A percentile compares a stretch with the other conserved stretches of the same genome.
Evolutionary conservation across 805 yeast species (phyloP).

Genomic region (Wickerhamomyces subpelliculosus): DNA sequence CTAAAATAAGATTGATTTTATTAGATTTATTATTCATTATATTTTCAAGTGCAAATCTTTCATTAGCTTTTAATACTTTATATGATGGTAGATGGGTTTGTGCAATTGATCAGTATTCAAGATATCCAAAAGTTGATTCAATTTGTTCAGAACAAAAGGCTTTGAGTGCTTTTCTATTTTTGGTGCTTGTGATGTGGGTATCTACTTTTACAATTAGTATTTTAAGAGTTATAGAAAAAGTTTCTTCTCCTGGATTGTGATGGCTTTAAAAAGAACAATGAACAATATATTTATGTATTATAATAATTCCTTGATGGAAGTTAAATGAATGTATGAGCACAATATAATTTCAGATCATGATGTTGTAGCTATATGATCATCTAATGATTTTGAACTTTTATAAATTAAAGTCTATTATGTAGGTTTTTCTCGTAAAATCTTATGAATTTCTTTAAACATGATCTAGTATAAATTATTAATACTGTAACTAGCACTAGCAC

Average conservation of each 20-base stretch:
- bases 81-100: slow-evolving; percentile 84
- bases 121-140: slow-evolving; percentile 31
- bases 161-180: slow-evolving; percentile 69
- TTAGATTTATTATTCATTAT: slow-evolving; percentile 84
- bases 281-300: background rate
- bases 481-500: too few species aligned
- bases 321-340: too few species aligned
- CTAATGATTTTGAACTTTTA: too few species aligned
- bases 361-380: too few species aligned
- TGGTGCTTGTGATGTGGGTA: slow-evolving; percentile 78
- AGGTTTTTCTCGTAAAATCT: too few species aligned
- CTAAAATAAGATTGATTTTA: slow-evolving; percentile 74
- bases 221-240: slow-evolving; percentile 72
- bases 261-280: too few species aligned
- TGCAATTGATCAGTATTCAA: slow-evolving; percentile 13
- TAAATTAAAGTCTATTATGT: too few species aligned
- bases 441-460: too few species aligned
- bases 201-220: slow-evolving; percentile 78
- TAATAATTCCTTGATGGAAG: background rate
- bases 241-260: slow-evolving; percentile 16
- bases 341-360: too few species aligned
- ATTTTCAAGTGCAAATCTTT: slow-evolving; percentile 79
- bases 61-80: slow-evolving; percentile 78
- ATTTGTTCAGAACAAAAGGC: slow-evolving; percentile 78
- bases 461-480: too few species aligned